These are phyloP conservation scores for Neopestalotiopsis sp. DNA, from an alignment of 2,329 filamentous ascomycete genomes.

Conservation along the genomic window DNA sequence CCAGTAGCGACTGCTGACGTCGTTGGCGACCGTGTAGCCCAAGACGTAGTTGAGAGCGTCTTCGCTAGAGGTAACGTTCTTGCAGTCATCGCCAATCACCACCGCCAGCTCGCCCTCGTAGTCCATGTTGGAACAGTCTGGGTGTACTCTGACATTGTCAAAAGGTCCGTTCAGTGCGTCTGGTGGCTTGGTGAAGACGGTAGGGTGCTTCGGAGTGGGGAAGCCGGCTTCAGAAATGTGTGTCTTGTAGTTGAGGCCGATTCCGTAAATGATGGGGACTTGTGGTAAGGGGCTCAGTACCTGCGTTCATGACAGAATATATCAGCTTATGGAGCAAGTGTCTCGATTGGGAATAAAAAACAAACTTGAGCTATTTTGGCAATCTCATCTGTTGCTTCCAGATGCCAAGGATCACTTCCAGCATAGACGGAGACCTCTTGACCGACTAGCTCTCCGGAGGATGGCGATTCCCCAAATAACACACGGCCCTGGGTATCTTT, in stretches of 20 bases:
- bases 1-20: constrained; percentile 63
- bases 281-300: background rate
- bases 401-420: background rate
- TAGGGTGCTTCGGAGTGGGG: background rate
- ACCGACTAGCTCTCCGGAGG: background rate
- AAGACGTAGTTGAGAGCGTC: constrained; percentile 66
- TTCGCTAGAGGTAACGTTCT: constrained; percentile 55
- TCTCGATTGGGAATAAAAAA: background rate
- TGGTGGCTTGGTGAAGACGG: background rate
- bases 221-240: background rate
- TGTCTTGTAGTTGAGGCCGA: background rate
- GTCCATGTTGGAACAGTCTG: background rate
- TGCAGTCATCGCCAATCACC: background rate
- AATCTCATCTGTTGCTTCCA: background rate
- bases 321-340: background rate
- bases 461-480: background rate
- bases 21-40: constrained; percentile 68
- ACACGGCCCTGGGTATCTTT: too few species aligned
- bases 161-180: background rate
- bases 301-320: background rate
- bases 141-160: background rate
- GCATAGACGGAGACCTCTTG: background rate
- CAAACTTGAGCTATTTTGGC: background rate
- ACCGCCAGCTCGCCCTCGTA: background rate
- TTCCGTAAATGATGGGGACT: background rate